Base-by-base conservation (phyloP, 768 basidiomycete genomes). In the Boletus tylopilopsis region DNA sequence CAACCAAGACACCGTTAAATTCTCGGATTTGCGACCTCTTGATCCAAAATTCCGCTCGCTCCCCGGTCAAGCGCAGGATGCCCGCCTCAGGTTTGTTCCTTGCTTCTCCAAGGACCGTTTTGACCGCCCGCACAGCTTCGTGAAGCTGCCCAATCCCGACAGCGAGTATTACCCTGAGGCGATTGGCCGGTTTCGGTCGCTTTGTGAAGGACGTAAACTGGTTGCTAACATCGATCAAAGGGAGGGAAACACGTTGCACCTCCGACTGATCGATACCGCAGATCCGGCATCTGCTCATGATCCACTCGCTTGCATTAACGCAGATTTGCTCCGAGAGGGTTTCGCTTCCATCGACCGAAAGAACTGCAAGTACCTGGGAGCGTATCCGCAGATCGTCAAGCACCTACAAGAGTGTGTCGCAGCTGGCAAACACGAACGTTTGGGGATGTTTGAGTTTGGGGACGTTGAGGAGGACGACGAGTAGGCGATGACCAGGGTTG, bases 171-270 rank as follows among this genome's bases (percentile, higher is more conserved):
- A 86, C 42, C 63, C 72, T 1, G 95, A 97, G 50, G 88, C 94
- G 4, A 64, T 93, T 41, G 86, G 90, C 42, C 84, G 90, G 42
- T 97, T 97, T 84, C 82, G 85, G 22, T 68, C 77, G 15, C 73
- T 94, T 18, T 90, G 87, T 57, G 93, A 94, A 69, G 92, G 91
- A n/a, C 86, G 93, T 45, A 94, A 94, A 62, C 77, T 98, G n/a
- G 74, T 98, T 42, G 96, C 94, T n/a, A 97, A 94, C 70, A 74
- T 94, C 50, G 96, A 99, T 67, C 79, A 86, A 61, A 84, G 76
- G 61, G 95, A 96, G 61, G 86, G 88, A 22, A 57, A 76, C 19
- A 61, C 85, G 1, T 73, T 94, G 24, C 93, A 96, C 68, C 80
- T 99, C 46, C 88, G 95, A 41, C 81, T 99, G 30, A 95, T 96